phyloP scores from a whole-genome alignment of 208 protist species.

The Trypanosoma congolense region DNA sequence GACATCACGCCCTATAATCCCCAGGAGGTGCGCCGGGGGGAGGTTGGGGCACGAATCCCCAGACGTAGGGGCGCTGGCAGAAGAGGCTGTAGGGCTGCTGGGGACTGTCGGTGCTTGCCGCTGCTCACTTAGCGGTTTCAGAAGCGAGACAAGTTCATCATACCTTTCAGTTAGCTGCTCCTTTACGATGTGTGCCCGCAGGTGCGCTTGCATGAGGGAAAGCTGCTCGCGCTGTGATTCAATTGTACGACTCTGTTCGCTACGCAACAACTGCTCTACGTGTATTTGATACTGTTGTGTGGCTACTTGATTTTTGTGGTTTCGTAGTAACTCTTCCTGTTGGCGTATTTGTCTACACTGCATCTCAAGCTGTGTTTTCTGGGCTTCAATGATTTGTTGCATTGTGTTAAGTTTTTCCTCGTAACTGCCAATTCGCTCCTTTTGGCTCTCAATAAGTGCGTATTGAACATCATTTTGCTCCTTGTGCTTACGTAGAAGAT shows the following conservation, averaged over 20 bases:
- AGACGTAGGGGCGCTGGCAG: neutral
- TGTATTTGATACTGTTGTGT: conserved; percentile 63
- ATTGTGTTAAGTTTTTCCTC: conserved; percentile 78
- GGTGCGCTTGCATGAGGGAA: conserved; percentile 48
- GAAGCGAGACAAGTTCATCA: conserved; percentile 14
- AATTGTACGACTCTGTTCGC: conserved; percentile 69
- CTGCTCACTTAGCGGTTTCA: conserved; percentile 6
- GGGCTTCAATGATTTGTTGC: conserved; percentile 81
- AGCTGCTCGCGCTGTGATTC: conserved; percentile 64
- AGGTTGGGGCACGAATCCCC: neutral
- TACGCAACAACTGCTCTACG: conserved; percentile 61
- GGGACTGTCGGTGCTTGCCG: neutral
- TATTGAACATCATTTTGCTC: conserved; percentile 84
- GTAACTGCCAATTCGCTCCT: conserved; percentile 71
- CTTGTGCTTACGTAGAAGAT: conserved; percentile 75
- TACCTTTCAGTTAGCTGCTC: conserved; percentile 24
- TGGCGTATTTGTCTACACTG: conserved; percentile 43
- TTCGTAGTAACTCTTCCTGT: conserved; percentile 42
- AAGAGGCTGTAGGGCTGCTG: neutral
- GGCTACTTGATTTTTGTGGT: conserved; percentile 38
- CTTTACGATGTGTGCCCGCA: conserved; percentile 17
- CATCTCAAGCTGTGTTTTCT: conserved; percentile 54
- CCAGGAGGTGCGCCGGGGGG: conserved; percentile 13
- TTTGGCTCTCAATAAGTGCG: conserved; percentile 73
- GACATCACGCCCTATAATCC: conserved; percentile 7